A percentile compares a stretch with the other conserved stretches of the same genome.
phyloP scores from a whole-genome alignment of 208 protist species.

The Leishmania arabica region DNA sequence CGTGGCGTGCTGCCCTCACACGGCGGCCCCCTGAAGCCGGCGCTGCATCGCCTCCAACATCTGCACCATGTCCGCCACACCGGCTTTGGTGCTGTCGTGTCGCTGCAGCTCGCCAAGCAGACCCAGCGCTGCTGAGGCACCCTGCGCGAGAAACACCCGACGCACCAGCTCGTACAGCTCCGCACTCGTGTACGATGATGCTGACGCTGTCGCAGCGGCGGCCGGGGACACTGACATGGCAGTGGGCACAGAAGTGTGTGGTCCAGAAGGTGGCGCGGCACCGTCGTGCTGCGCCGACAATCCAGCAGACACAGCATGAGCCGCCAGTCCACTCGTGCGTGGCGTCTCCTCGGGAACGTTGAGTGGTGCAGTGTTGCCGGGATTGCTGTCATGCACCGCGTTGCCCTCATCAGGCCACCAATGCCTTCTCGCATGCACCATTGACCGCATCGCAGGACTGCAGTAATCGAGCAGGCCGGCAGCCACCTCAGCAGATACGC shows the following conservation, averaged over 20 bases:
- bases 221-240: background rate
- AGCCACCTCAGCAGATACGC: slow-evolving; percentile 5
- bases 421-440: slow-evolving; percentile 4
- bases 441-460: slow-evolving; percentile 24
- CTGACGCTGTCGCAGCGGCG: background rate
- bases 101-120: slow-evolving; percentile 19
- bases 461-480: slow-evolving; percentile 21
- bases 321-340: background rate
- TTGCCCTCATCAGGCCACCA: background rate
- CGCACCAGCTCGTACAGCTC: slow-evolving; percentile 30
- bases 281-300: background rate
- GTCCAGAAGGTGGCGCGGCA: background rate
- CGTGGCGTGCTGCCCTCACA: background rate
- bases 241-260: background rate
- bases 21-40: slow-evolving; percentile 6
- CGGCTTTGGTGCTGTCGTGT: slow-evolving; percentile 21
- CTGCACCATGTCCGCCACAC: slow-evolving; percentile 22
- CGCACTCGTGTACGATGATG: slow-evolving; percentile 17
- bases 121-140: slow-evolving; percentile 20
- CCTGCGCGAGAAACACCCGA: slow-evolving; percentile 29
- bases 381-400: background rate
- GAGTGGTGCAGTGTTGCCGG: background rate
- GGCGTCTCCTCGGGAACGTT: background rate
- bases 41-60: slow-evolving; percentile 30
- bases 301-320: background rate